A percentile compares a stretch with the other conserved stretches of the same genome.
Conservation (phyloP, 331 rosid species). For the Saraca asoca region DNA sequence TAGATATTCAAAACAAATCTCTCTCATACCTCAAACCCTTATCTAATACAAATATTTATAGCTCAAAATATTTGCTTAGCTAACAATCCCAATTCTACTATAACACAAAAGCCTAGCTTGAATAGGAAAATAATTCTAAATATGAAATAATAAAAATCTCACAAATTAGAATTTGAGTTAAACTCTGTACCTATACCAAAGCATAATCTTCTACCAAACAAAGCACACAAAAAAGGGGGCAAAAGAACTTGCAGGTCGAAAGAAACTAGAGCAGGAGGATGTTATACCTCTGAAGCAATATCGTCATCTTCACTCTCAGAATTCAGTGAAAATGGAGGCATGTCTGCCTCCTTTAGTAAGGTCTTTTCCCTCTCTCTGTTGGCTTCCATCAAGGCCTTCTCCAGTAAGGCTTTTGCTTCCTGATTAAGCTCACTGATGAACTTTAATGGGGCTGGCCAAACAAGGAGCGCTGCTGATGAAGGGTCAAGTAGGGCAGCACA, state of each 20-base stretch:
- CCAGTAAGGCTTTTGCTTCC: constrained; percentile 79
- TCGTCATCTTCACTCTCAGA: constrained; percentile 57
- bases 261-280: no score
- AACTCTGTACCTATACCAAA: no score
- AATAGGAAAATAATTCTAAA: no score
- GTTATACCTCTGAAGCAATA: constrained; percentile 63
- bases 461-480: constrained; percentile 86
- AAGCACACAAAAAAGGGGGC: constrained; percentile 1
- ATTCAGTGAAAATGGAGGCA: constrained; percentile 45
- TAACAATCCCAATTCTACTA: no score
- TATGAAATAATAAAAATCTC: no score
- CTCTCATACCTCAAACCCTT: no score
- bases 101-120: no score
- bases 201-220: not conserved
- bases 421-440: constrained; percentile 80
- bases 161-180: no score
- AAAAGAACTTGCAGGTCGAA: no score
- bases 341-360: constrained; percentile 54
- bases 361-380: constrained; percentile 83
- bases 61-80: no score
- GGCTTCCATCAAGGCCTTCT: constrained; percentile 77
- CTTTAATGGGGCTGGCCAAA: constrained; percentile 91
- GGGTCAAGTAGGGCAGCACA: constrained; percentile 84
- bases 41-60: no score
- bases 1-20: no score